Base-by-base conservation (phyloP, 2,329 filamentous ascomycete species). In the Fusarium haematococcum region DNA sequence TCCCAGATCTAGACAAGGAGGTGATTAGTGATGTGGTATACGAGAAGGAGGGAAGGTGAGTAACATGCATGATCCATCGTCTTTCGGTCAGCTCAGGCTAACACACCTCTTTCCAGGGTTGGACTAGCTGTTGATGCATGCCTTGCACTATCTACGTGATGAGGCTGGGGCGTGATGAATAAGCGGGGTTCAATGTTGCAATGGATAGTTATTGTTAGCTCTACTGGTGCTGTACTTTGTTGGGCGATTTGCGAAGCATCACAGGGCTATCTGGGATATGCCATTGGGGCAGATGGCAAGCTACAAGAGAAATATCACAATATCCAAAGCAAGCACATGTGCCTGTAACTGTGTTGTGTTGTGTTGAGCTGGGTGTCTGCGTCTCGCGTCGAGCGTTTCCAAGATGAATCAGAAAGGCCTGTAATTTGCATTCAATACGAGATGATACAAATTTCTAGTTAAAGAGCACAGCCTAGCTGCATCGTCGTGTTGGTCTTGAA, bases 21-120 rank as follows among this genome's bases (percentile, higher is more conserved):
- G 90, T 99, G 41, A 98, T 99, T 80, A 95, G 95, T 79, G 97
- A 99, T 84, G 97, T 99, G 45, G 97, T 99, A 30, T 92, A 96
- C 81, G 91, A 97, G 85, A 98, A 99, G 84, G 93, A 98, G 83
- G 97, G 97, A 81, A 91, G 94, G 95, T 96, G 83, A 85, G 93
- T 89, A 20, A 50, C 32, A 2, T 67, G 43, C 48, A 4, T n/a
- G 25, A 20, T 5, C 14, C 20, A 33, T 8, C 3, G 4, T 30
- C 14, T 48, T 6, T 16, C 18, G 6, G 57, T n/a, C 18, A 23
- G 10, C 13, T n/a, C 27, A n/a, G 25, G 20, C 54, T 75, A 70
- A 75, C 13, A 27, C 54, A 8, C 13, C 6, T 54, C 11, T 54
- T 10, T 59, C 61, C 77, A 95, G 94, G 83, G 94, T 97, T 78